Evolutionary conservation across 345 rosid genomes (phyloP).

Genomic region (Luvunga scandens): DNA sequence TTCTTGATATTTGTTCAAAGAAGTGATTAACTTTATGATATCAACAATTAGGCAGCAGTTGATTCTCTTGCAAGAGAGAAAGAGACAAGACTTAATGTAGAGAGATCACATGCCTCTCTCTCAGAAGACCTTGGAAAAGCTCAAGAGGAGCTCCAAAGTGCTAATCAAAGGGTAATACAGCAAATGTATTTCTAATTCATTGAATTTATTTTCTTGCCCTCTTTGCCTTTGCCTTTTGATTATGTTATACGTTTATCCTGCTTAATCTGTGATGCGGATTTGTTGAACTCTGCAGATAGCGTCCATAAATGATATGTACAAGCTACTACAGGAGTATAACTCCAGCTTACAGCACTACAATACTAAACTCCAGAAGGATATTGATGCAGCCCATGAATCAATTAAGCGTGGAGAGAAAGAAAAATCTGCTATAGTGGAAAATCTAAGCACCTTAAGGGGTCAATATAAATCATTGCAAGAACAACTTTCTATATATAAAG

Average conservation of each 20-base stretch:
- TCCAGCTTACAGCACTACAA: conserved; percentile 92
- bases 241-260: not conserved
- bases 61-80: conserved; percentile 82
- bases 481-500: conserved; percentile 71
- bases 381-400: conserved; percentile 73
- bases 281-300: conserved; percentile 54
- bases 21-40: conserved; percentile 11
- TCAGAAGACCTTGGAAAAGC: conserved; percentile 76
- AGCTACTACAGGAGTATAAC: conserved; percentile 89
- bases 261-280: not conserved
- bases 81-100: conserved; percentile 62
- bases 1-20: not conserved
- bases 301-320: conserved; percentile 95
- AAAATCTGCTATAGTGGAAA: conserved; percentile 70
- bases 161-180: conserved; percentile 84
- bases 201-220: not conserved
- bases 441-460: conserved; percentile 70
- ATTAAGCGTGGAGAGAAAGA: conserved; percentile 86
- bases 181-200: conserved; percentile 10
- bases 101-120: conserved; percentile 68
- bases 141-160: conserved; percentile 84
- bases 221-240: not conserved
- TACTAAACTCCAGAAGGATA: conserved; percentile 90
- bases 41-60: conserved; percentile 52
- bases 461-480: conserved; percentile 71